These are phyloP conservation scores for Achaetomium macrosporum DNA, from an alignment of 2,329 filamentous ascomycete species.

Conservation along the genomic window DNA sequence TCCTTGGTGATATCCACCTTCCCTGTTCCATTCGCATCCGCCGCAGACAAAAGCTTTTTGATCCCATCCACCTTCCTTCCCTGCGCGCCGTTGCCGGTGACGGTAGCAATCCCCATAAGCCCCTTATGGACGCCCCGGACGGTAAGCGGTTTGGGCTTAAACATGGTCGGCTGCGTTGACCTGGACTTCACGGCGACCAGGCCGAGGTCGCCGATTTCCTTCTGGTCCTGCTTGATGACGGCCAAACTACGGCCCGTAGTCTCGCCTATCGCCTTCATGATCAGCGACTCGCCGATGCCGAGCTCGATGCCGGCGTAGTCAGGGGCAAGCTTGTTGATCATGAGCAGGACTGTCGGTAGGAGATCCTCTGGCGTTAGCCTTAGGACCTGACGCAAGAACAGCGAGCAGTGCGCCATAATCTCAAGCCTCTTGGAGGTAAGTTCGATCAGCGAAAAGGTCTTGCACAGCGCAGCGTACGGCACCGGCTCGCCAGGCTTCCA, in stretches of 20 bases:
- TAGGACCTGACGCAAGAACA: slow-evolving; percentile 91
- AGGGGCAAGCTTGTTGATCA: slow-evolving; percentile 96
- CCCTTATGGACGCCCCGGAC: slow-evolving; percentile 82
- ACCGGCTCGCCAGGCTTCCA: slow-evolving; percentile 87
- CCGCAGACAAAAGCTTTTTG: slow-evolving; percentile 91
- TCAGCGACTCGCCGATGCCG: slow-evolving; percentile 95
- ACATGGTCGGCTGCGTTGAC: slow-evolving; percentile 95
- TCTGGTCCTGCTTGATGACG: slow-evolving; percentile 92
- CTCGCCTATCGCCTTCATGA: slow-evolving; percentile 98
- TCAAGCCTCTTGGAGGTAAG: slow-evolving; percentile 87
- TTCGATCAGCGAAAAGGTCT: slow-evolving; percentile 90
- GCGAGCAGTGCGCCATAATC: slow-evolving; percentile 82
- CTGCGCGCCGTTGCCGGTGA: slow-evolving; percentile 81
- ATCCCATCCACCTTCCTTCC: slow-evolving; percentile 87
- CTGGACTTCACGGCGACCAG: slow-evolving; percentile 93
- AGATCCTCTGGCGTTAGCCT: slow-evolving; percentile 83
- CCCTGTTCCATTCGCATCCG: slow-evolving; percentile 64
- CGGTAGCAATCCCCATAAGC: slow-evolving; percentile 80
- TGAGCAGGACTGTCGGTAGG: slow-evolving; percentile 80
- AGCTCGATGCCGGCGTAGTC: slow-evolving; percentile 96
- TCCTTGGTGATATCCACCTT: slow-evolving; percentile 88
- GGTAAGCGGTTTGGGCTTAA: slow-evolving; percentile 89
- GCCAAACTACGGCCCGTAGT: slow-evolving; percentile 80
- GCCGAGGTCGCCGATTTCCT: slow-evolving; percentile 92
- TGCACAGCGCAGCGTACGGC: slow-evolving; percentile 90